These are phyloP conservation scores for Sporodiniella umbellata DNA, from an alignment of 371 early-diverging fungal genomes.

Conservation along the genomic window DNA sequence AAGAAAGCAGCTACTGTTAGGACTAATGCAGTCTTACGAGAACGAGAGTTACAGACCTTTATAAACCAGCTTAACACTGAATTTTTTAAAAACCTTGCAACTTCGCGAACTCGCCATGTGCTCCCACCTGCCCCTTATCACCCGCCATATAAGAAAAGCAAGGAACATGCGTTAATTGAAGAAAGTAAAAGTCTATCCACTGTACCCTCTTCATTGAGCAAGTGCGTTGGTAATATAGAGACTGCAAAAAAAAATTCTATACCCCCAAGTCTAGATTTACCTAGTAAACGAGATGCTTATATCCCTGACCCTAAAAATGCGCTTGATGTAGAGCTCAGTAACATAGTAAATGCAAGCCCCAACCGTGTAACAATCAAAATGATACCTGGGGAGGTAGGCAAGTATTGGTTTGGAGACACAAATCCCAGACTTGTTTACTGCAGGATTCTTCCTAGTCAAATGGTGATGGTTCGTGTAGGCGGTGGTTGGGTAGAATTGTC, in stretches of 20 bases:
- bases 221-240: not conserved
- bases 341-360: constrained; percentile 52
- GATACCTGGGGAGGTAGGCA: constrained; percentile 50
- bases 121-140: constrained; percentile 1
- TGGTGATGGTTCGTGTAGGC: constrained; percentile 81
- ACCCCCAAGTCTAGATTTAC: not conserved
- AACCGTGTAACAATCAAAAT: constrained; percentile 27
- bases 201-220: constrained; percentile 1
- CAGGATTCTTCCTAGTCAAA: constrained; percentile 60
- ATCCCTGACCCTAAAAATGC: constrained; percentile 28
- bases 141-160: not conserved
- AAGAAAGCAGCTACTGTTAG: constrained; percentile 44
- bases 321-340: constrained; percentile 34
- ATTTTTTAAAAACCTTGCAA: constrained; percentile 45
- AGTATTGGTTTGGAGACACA: constrained; percentile 68
- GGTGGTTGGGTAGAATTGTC: constrained; percentile 80
- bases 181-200: not conserved
- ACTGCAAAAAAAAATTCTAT: not conserved
- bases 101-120: constrained; percentile 20
- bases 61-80: constrained; percentile 38
- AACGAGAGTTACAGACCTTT: constrained; percentile 33
- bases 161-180: not conserved
- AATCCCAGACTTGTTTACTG: constrained; percentile 47
- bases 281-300: not conserved
- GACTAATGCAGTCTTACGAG: constrained; percentile 26